Base-by-base conservation (phyloP, 495 filamentous ascomycete genomes). In the Cercophora samala region DNA sequence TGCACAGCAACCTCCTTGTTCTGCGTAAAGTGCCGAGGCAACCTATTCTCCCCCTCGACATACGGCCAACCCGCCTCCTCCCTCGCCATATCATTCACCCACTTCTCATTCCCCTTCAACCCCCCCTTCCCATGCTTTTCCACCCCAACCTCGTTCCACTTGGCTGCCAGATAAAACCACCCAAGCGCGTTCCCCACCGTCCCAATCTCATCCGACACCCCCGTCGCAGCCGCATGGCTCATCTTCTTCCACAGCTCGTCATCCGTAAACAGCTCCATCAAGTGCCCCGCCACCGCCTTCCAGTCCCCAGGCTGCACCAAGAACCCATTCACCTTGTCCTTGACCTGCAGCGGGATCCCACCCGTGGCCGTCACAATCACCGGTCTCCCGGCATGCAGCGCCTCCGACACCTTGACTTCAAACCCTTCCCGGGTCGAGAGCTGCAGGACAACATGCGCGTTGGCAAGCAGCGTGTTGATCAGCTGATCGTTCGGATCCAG, bases 391-490 rank as follows among this genome's bases (percentile, higher is more conserved):
- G 93, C 92, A 75, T 94, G 92, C 8, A 93, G 82, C 25, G 91
- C 92, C 75, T 96, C 92, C 0, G 90, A 93, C 18, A 96, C 92
- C 78, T 96, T 96, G 64, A 95, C 89, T 74, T 96, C 92, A 71
- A 96, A 96, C 3, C 92, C 92, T 75, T 96, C 92, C 21, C 90
- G 86, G 1, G 87, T 93, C 8, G 90, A 93, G 19, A 96, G 85
- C 76, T 96, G 92, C 51, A 94, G 81, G 0, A 87, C 89, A 22
- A 93, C 84, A 64, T 87, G 86, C 2, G 90, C 88, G 58, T 88
- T 88, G 51, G 89, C 88, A 52, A 96, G 80, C n/a, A 96, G 76
- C 0, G 89, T 88, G 72, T 95, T 93, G 71, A 96, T 87, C 17
- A 92, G 78, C 74, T 95, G 92, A 70, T 96, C 92, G 13, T 86